Conservation (phyloP, 176 grass and related monocot genomes). For the Oryza australiensis region DNA sequence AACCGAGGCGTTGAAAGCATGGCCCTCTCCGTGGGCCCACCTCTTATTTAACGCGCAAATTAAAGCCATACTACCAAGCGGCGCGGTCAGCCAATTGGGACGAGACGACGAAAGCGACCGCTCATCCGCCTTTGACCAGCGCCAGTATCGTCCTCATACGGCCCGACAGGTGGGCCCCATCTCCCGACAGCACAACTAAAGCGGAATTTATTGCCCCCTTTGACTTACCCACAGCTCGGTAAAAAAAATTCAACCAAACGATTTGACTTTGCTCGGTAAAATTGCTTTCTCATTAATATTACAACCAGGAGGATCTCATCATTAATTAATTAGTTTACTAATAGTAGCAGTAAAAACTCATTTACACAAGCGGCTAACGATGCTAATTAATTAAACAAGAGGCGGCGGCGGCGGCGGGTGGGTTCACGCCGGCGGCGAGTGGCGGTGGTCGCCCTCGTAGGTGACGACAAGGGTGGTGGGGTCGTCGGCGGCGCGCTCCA, state of each 20-base stretch:
- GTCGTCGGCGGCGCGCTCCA: slow-evolving; percentile 79
- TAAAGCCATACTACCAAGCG: neutral
- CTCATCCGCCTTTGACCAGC: slow-evolving; percentile 24
- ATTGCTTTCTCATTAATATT: neutral
- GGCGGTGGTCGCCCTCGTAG: slow-evolving; percentile 78
- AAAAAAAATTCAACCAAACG: neutral
- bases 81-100: neutral
- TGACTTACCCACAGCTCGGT: neutral
- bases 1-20: neutral
- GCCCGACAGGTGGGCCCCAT: neutral
- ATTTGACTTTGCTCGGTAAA: neutral
- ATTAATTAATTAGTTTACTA: neutral
- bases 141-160: too few relatives aligned
- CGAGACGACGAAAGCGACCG: slow-evolving; percentile 12
- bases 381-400: neutral
- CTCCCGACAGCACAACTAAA: slow-evolving; percentile 17
- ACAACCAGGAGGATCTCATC: neutral
- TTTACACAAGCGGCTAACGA: neutral
- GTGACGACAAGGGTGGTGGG: slow-evolving; percentile 75
- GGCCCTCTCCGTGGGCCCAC: neutral
- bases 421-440: slow-evolving; percentile 16
- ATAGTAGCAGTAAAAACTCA: neutral
- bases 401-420: neutral
- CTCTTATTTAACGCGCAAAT: neutral
- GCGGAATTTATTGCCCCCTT: neutral